Evolutionary conservation across 202 grass and related monocot genomes (phyloP).

Genomic region (Zizania palustris): DNA sequence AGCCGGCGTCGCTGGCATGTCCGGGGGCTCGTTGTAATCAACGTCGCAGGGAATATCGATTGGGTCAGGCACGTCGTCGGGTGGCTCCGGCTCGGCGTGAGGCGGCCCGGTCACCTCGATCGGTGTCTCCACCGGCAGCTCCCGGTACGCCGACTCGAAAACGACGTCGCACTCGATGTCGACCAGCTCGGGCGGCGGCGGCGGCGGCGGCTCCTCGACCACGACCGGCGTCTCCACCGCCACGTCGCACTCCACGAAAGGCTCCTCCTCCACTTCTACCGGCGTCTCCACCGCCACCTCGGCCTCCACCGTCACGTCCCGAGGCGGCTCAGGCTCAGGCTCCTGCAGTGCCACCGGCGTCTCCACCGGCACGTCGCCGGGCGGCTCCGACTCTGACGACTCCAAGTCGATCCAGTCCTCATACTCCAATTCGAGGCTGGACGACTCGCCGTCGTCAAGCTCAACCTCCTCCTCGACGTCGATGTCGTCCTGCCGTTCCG

Average conservation of each 20-base stretch:
- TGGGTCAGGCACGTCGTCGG: not conserved
- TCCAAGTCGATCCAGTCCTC: slow-evolving; percentile 49
- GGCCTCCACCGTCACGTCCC: not conserved
- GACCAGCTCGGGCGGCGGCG: not conserved
- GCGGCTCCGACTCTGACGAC: slow-evolving; percentile 1
- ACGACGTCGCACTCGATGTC: slow-evolving; percentile 63
- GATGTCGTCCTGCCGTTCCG: not conserved
- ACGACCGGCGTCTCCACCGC: slow-evolving; percentile 25
- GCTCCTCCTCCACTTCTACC: not conserved
- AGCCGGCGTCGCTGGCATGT: not conserved
- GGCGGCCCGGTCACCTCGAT: slow-evolving; percentile 42
- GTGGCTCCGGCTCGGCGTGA: slow-evolving; percentile 8
- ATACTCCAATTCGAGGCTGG: slow-evolving; percentile 33
- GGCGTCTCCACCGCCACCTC: slow-evolving; percentile 27
- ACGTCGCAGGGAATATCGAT: slow-evolving; percentile 47
- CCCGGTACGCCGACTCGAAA: slow-evolving; percentile 29
- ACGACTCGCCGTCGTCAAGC: slow-evolving; percentile 18
- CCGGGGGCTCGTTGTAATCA: slow-evolving; percentile 9
- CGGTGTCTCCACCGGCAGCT: slow-evolving; percentile 47
- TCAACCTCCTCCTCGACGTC: slow-evolving; percentile 37
- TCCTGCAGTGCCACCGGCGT: not conserved
- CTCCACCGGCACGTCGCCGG: not conserved
- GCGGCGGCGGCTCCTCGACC: slow-evolving; percentile 4
- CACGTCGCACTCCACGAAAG: not conserved
- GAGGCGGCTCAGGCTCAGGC: not conserved